Percentiles rank a stretch among this genome's conserved stretches.
Evolutionary conservation across 257 asterid genomes (phyloP).

Genomic region (Jasminum sambac): DNA sequence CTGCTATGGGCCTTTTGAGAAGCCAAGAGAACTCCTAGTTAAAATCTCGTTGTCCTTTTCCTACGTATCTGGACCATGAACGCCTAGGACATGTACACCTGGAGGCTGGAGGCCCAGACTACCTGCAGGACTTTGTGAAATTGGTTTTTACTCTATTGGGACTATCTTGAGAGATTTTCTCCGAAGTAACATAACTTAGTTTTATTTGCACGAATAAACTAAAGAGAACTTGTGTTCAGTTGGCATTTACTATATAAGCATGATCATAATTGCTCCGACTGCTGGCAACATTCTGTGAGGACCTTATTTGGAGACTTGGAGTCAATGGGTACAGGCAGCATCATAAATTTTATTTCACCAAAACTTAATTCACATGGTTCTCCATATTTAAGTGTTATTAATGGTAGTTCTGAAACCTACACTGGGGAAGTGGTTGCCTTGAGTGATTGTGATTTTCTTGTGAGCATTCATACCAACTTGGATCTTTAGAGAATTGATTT

Average conservation of each 20-base stretch:
- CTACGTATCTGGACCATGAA: neutral
- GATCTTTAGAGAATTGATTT: neutral
- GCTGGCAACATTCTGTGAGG: neutral
- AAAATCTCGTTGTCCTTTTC: neutral
- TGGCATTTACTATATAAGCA: neutral
- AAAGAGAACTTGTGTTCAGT: neutral
- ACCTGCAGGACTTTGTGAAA: neutral
- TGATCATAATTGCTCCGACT: neutral
- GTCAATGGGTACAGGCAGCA: neutral
- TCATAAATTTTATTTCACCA: neutral
- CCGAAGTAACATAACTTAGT: neutral
- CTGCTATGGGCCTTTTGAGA: neutral
- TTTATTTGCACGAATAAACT: neutral
- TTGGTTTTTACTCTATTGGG: neutral
- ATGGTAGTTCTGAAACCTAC: neutral
- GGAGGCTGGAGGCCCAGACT: neutral
- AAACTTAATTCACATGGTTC: neutral
- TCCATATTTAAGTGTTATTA: neutral
- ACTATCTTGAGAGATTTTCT: neutral
- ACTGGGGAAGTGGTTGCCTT: neutral
- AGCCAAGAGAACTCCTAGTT: neutral
- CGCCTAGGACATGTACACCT: neutral
- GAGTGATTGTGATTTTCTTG: neutral
- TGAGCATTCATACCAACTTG: neutral
- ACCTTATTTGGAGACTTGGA: neutral